Percentiles rank a stretch among this genome's conserved stretches.
These are phyloP conservation scores for Aquilaria sinensis DNA, from an alignment of 345 rosid species.

Conservation along the genomic window DNA sequence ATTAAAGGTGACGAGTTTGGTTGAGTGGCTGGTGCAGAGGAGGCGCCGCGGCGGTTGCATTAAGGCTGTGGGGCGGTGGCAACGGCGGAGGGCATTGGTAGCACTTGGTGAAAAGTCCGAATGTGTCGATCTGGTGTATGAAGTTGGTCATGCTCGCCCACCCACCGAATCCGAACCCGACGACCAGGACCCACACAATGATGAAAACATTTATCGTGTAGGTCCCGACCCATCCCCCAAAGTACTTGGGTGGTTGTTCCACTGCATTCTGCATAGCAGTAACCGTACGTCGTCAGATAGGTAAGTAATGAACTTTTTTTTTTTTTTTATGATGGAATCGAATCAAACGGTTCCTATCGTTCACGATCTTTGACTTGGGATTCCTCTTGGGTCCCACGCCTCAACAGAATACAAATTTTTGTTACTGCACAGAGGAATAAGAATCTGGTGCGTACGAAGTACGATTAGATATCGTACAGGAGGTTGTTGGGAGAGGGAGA, in stretches of 20 bases:
- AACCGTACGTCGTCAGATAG: slow-evolving; percentile 12
- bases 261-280: slow-evolving; percentile 69
- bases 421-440: slow-evolving; percentile 5
- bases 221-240: slow-evolving; percentile 85
- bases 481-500: background rate
- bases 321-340: no score
- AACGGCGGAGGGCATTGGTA: slow-evolving; percentile 78
- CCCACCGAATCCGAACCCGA: slow-evolving; percentile 97
- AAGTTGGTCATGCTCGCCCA: slow-evolving; percentile 92
- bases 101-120: slow-evolving; percentile 91
- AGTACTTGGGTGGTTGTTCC: slow-evolving; percentile 74
- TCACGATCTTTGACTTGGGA: background rate
- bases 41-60: slow-evolving; percentile 38
- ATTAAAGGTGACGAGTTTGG: slow-evolving; percentile 40
- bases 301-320: no score
- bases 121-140: slow-evolving; percentile 89
- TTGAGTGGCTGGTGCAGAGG: slow-evolving; percentile 33
- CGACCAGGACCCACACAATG: slow-evolving; percentile 88
- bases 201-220: slow-evolving; percentile 68
- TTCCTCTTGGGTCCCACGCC: background rate
- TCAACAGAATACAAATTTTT: slow-evolving; percentile 6
- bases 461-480: background rate
- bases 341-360: background rate
- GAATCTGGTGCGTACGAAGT: no score
- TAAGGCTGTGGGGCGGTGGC: slow-evolving; percentile 21